Percentiles rank a stretch among this genome's conserved stretches.
Evolutionary conservation across 345 rosid species (phyloP).

Genomic region (Gossypium raimondii): DNA sequence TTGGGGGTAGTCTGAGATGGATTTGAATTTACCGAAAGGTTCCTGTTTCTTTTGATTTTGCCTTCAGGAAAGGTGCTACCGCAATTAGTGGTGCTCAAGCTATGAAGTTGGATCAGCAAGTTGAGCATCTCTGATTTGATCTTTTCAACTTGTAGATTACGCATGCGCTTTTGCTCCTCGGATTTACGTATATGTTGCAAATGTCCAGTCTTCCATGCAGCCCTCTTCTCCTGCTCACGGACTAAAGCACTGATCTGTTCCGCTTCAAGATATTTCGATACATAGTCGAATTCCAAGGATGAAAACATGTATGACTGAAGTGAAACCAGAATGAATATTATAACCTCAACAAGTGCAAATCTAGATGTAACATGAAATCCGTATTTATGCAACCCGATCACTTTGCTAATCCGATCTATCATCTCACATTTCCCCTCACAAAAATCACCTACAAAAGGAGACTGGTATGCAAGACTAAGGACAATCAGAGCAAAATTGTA

Average conservation of each 20-base stretch:
- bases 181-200: conserved; percentile 75
- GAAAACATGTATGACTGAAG: conserved; percentile 94
- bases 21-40: conserved; percentile 1
- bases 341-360: conserved; percentile 86
- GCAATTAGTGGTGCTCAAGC: conserved; percentile 39
- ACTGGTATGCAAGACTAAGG: conserved; percentile 87
- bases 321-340: conserved; percentile 82
- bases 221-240: conserved; percentile 86
- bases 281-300: conserved; percentile 81
- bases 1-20: conserved; percentile 18
- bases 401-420: conserved; percentile 53
- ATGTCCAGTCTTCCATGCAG: conserved; percentile 93
- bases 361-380: conserved; percentile 87
- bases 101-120: conserved; percentile 76
- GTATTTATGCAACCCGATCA: conserved; percentile 87
- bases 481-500: conserved; percentile 83
- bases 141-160: conserved; percentile 89
- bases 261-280: conserved; percentile 82
- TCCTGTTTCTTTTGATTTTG: conserved; percentile 62
- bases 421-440: conserved; percentile 50
- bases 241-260: conserved; percentile 92
- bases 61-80: conserved; percentile 48
- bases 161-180: conserved; percentile 72
- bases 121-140: conserved; percentile 97
- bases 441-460: conserved; percentile 77